Evolutionary conservation across 2,329 filamentous ascomycete species (phyloP).

Genomic region (Botrytis galanthina): DNA sequence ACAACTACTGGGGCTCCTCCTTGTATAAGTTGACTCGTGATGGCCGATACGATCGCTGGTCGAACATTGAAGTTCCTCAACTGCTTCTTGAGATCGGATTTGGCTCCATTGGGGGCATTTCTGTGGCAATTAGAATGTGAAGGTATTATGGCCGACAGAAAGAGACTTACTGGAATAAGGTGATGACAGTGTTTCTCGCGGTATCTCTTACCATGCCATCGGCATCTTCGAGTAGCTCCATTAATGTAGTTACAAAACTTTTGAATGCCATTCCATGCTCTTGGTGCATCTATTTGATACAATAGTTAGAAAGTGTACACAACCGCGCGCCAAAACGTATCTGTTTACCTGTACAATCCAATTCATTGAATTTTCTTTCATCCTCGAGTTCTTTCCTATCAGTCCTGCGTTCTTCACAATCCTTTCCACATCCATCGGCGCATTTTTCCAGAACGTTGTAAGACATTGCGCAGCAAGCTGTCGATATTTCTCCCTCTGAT

Average conservation of each 20-base stretch:
- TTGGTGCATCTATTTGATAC: constrained; percentile 65
- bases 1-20: constrained; percentile 38
- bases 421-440: constrained; percentile 72
- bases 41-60: constrained; percentile 78
- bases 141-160: not conserved
- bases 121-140: constrained; percentile 43
- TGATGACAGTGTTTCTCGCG: constrained; percentile 79
- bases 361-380: constrained; percentile 80
- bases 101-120: constrained; percentile 75
- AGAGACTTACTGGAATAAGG: constrained; percentile 69
- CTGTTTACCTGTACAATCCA: constrained; percentile 73
- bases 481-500: constrained; percentile 83
- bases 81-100: constrained; percentile 85
- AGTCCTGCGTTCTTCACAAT: constrained; percentile 76
- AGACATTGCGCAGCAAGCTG: constrained; percentile 72
- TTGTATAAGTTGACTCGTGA: constrained; percentile 70
- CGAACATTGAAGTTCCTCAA: constrained; percentile 81
- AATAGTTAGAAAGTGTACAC: not conserved
- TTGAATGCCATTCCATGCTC: constrained; percentile 79
- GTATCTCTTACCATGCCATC: constrained; percentile 83
- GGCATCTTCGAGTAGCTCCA: constrained; percentile 85
- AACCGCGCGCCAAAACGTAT: not conserved
- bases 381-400: constrained; percentile 74
- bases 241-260: constrained; percentile 75
- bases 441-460: constrained; percentile 70